Base-by-base conservation (phyloP, 2,329 filamentous ascomycete species). In the Colletotrichum karsti region DNA sequence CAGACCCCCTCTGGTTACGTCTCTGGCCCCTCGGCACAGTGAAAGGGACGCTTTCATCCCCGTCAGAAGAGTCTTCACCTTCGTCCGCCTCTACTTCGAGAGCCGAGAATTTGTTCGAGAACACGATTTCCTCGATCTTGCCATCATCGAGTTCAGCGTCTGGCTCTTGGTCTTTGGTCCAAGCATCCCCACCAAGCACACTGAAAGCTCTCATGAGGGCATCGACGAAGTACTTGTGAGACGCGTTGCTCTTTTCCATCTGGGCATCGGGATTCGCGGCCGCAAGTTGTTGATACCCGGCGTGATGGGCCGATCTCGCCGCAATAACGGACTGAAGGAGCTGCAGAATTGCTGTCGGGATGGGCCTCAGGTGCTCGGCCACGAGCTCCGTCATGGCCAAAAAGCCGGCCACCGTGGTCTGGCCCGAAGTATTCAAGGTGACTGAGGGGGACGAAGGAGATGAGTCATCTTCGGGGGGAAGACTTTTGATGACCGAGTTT, bases 151-250 rank as follows among this genome's bases (percentile, higher is more conserved):
- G 15, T 3, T 37, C 8, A 5, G 18, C 3, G 9, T 10, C 15
- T 26, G n/a, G 15, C 35, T 26, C 13, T 9, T 33, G 33, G 12
- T 13, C 20, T 13, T n/a, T 22, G 18, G 9, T 9, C 74, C 74
- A 78, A 8, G 48, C 48, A 1, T 75, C 69, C 3, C 80, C 78
- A 3, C 81, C 79, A 1, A 84, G 71, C 12, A 73, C 72, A 0
- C 76, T 35, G 41, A 83, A 83, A 0, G 78, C 77, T 6, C 78
- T 70, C 4, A 69, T 74, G 1, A 85, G 76, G 2, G 74, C 76
- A 48, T 84, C 76, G 53, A 85, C 84, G 69, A 84, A 85, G 35
- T 76, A 70, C 48, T 80, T 80, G 69, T 85, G 82, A 1, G 75
- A 75, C 2, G 61, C 67, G 67, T 84, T 84, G 62, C 77, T 82